A percentile compares a stretch with the other conserved stretches of the same genome.
Evolutionary conservation across 192 early-diverging fungal genomes (phyloP).

Genomic region (Entophlyctis luteolus): DNA sequence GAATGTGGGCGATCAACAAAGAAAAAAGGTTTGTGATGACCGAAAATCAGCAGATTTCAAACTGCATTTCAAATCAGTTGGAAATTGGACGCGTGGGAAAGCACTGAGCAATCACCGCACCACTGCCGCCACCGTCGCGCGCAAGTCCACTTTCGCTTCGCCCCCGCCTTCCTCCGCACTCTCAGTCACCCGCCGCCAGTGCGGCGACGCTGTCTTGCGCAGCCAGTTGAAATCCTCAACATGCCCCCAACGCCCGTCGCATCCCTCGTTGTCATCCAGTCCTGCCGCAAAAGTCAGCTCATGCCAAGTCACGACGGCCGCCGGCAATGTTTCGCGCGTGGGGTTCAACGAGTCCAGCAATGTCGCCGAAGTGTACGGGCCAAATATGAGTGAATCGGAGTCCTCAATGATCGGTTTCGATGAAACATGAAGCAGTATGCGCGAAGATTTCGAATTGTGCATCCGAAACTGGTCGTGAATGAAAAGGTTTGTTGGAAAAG

Average conservation of each 20-base stretch:
- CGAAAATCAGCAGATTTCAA: no score
- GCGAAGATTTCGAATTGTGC: slow-evolving; percentile 65
- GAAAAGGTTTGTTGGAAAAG: background rate
- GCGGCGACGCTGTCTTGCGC: slow-evolving; percentile 68
- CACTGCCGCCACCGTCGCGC: no score
- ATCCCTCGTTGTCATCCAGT: slow-evolving; percentile 8
- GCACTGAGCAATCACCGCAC: no score
- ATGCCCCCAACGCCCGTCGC: slow-evolving; percentile 49
- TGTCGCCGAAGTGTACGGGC: slow-evolving; percentile 40
- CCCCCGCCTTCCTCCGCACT: no score
- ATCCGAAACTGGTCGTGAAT: slow-evolving; percentile 63
- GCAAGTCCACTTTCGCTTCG: no score
- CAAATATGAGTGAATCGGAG: slow-evolving; percentile 66
- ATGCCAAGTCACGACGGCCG: slow-evolving; percentile 12
- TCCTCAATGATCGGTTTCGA: slow-evolving; percentile 87
- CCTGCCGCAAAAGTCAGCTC: slow-evolving; percentile 16
- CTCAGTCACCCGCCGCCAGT: no score
- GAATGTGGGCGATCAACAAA: no score
- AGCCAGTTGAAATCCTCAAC: slow-evolving; percentile 95
- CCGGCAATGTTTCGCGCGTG: slow-evolving; percentile 27
- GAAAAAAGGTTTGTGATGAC: no score
- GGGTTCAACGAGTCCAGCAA: background rate
- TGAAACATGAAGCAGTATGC: slow-evolving; percentile 64
- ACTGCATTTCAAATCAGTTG: no score
- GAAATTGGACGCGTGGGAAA: no score